Evolutionary conservation across 2,329 filamentous ascomycete genomes (phyloP), one percentile per base, ranked within the genome.

Genomic region (Ascochyta viciae-villosae): DNA sequence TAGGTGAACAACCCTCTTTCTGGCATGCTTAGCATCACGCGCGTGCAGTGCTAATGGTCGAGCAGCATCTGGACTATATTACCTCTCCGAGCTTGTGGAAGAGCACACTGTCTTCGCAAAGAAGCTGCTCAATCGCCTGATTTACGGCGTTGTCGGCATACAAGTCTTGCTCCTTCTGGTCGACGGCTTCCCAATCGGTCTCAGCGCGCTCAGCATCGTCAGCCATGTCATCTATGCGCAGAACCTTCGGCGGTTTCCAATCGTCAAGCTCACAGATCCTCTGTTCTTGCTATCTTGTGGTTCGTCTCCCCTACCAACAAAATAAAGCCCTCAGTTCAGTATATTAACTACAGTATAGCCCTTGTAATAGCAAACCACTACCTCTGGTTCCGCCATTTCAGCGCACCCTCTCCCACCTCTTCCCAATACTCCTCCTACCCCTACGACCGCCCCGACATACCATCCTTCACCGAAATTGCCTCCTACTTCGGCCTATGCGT

Each of bases 401-500:
- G 90, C 56, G 78, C 82, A 51, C 81, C 83, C 12, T 76, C 77
- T 2, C 76, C 83, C 43, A 77, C 62, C 45, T 67, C 86, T 2
- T 68, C 86, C 3, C 19, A 15, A 5, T 86, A 88, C 76, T 77
- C 83, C 3, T 81, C 84, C 67, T 80, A 71, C 48, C 68, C 83
- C 3, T 84, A 86, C 50, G 83, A 85, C 72, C 88, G 89, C 72
- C 86, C 91, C 62, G 71, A 79, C 10, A 82, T 92, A 40, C 95
- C 95, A 0, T 89, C 85, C 34, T 99, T 99, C 75, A 93, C 91
- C 16, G 92, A 98, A 79, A 95, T 98, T 40, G 92, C 95, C 0
- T 94, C 91, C 0, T 99, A 95, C 77, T 99, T 99, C 72, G 95
- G 95, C 0, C 81, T 99, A 2, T 96, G 93, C 68, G 93, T 99